A percentile compares a stretch with the other conserved stretches of the same genome.
phyloP scores from a whole-genome alignment of 352 stramenopile species.

The Pythium utonaiense region DNA sequence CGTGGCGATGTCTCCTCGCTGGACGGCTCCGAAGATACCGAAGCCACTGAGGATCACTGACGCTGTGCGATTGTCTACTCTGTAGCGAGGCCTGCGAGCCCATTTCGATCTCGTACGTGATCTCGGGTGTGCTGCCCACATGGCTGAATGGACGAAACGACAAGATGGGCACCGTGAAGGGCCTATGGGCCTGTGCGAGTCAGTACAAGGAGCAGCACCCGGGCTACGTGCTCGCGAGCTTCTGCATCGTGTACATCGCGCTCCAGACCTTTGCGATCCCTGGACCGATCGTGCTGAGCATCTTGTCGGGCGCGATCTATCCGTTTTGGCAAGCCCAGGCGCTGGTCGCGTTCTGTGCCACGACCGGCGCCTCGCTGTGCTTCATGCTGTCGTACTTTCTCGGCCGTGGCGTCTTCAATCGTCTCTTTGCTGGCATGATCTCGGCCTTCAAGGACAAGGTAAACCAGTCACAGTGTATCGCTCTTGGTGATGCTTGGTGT shows the following conservation, averaged over 20 bases:
- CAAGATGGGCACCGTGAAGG: constrained; percentile 80
- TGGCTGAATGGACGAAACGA: constrained; percentile 81
- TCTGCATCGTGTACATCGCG: constrained; percentile 83
- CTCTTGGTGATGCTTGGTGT: no score
- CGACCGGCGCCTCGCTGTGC: constrained; percentile 75
- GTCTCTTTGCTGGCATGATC: constrained; percentile 71
- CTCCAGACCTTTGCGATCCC: constrained; percentile 88
- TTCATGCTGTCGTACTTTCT: constrained; percentile 86
- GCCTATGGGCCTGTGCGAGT: constrained; percentile 69
- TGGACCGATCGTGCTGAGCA: constrained; percentile 83
- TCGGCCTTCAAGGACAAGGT: constrained; percentile 75
- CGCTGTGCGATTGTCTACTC: not conserved
- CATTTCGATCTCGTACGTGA: constrained; percentile 78
- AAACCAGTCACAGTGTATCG: no score
- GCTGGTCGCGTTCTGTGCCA: constrained; percentile 82
- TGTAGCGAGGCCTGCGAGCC: constrained; percentile 52
- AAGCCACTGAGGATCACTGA: not conserved
- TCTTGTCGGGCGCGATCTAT: constrained; percentile 86
- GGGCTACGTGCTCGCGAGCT: constrained; percentile 71
- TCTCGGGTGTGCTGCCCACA: constrained; percentile 70
- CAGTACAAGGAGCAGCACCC: constrained; percentile 77
- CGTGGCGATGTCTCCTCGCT: constrained; percentile 15
- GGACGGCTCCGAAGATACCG: not conserved
- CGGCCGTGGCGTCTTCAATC: constrained; percentile 66
- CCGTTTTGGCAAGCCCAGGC: constrained; percentile 74